phyloP scores from a whole-genome alignment of 2,329 filamentous ascomycete genomes.

The Pyrenophora graminea region DNA sequence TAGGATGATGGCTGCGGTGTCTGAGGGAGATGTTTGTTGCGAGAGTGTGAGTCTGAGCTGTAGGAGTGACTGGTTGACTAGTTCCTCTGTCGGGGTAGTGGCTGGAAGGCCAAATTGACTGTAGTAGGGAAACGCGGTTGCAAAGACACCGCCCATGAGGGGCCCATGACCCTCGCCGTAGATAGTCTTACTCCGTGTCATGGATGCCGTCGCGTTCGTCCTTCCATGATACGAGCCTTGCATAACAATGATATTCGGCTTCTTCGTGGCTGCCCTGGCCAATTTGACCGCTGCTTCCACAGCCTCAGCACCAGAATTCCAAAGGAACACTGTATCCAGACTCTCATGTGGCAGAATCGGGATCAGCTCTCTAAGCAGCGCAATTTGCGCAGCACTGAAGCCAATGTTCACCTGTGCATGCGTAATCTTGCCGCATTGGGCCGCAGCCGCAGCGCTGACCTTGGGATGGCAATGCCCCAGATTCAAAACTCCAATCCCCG shows the following conservation, averaged over 20 bases:
- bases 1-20: constrained; percentile 37
- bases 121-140: constrained; percentile 38
- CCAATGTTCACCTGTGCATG: constrained; percentile 39
- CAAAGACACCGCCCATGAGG: constrained; percentile 37
- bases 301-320: constrained; percentile 39
- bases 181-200: constrained; percentile 38
- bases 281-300: constrained; percentile 38
- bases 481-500: constrained; percentile 38
- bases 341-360: constrained; percentile 36
- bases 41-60: constrained; percentile 33
- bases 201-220: constrained; percentile 36
- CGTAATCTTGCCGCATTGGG: constrained; percentile 37
- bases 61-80: constrained; percentile 30
- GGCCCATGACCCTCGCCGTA: constrained; percentile 39
- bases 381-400: constrained; percentile 36
- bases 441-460: constrained; percentile 35
- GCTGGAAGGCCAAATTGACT: constrained; percentile 31
- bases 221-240: constrained; percentile 39
- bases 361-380: constrained; percentile 33
- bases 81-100: constrained; percentile 32
- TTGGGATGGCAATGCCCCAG: constrained; percentile 39
- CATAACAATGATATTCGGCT: constrained; percentile 41
- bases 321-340: constrained; percentile 36
- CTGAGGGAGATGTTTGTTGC: constrained; percentile 34
- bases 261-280: constrained; percentile 36